A percentile compares a stretch with the other conserved stretches of the same genome.
Evolutionary conservation across 306 rosid genomes (phyloP).

Genomic region (Vicia villosa): DNA sequence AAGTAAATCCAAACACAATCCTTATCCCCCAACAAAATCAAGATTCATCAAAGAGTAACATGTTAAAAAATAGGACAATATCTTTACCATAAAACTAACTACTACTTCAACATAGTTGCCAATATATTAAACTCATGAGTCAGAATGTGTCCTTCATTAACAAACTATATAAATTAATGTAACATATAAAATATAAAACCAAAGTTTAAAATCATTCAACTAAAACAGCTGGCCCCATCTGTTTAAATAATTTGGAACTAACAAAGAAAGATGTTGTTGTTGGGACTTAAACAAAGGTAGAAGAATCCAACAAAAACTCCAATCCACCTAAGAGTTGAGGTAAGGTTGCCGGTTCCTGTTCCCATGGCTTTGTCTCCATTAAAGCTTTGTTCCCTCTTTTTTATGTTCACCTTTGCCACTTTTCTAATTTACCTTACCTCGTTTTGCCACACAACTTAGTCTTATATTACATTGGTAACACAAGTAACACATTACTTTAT

Average conservation of each 20-base stretch:
- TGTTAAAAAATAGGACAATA: slow-evolving; percentile 17
- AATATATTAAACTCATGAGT: slow-evolving; percentile 13
- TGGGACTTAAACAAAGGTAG: slow-evolving; percentile 37
- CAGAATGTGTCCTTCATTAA: slow-evolving; percentile 21
- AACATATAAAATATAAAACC: slow-evolving; percentile 15
- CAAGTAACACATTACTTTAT: slow-evolving; percentile 26
- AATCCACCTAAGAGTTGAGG: slow-evolving; percentile 61
- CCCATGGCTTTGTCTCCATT: slow-evolving; percentile 59
- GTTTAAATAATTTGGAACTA: slow-evolving; percentile 31
- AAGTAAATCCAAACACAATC: slow-evolving; percentile 30
- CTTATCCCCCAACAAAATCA: slow-evolving; percentile 35
- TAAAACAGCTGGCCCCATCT: slow-evolving; percentile 52
- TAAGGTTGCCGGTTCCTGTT: slow-evolving; percentile 71
- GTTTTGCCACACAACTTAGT: slow-evolving; percentile 28
- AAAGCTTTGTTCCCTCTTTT: slow-evolving; percentile 60
- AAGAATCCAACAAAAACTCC: slow-evolving; percentile 69
- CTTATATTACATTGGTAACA: slow-evolving; percentile 40
- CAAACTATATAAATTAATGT: slow-evolving; percentile 30
- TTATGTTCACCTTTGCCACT: slow-evolving; percentile 66
- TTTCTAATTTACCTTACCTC: slow-evolving; percentile 45
- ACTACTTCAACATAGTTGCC: not conserved
- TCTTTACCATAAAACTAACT: not conserved
- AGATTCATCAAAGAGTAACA: slow-evolving; percentile 1
- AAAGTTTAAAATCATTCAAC: not conserved
- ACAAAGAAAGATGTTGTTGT: slow-evolving; percentile 38